Base-by-base conservation (phyloP, 1,139 yeast genomes). In the Kodamaea fungicola region DNA sequence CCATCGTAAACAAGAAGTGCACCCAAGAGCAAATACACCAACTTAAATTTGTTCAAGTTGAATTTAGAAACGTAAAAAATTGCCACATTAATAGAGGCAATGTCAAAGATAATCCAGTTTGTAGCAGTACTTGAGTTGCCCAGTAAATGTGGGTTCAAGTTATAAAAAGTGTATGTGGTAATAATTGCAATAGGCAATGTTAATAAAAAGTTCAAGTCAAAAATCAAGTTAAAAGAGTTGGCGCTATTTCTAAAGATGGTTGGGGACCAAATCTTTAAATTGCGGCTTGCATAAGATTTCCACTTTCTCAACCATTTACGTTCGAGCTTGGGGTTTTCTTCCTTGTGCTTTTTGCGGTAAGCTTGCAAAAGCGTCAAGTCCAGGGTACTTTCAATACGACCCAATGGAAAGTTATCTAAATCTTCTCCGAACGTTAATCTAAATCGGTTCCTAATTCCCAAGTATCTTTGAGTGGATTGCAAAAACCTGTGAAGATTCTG, bases 1-100 rank as follows among this genome's bases (percentile, higher is more conserved):
- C 80, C 68, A 51, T 83, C 89, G 55, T 82, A 83, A 28, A 74
- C 43, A 49, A 82, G 80, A 32, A 82, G 64, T 1, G 74, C 75
- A 2, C 51, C 40, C 21, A 83, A 58, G 32, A 80, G 52, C 9
- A 74, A 47, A 13, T 62, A 50, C 1, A 76, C 80, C 3, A 71
- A 59, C 38, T 61, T 64, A 51, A 80, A 74, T 12, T 61, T 64
- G 7, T 68, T 59, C 10, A 72, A 34, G 33, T 54, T 57, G 8
- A 59, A 40, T 22, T 51, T 46, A 29, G 55, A 49, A 29, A 72
- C 59, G 6, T 71, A 67, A 41, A 51, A 58, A 2, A 73, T 50
- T 1, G 73, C 68, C 29, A 67, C 54, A 10, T 57, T 59, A 6
- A 61, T 39, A 1, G 69, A 71, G 7, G 66, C 43, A 0, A 63